Conservation (phyloP, 164 flowering plant species). For the Vitis labrusca region DNA sequence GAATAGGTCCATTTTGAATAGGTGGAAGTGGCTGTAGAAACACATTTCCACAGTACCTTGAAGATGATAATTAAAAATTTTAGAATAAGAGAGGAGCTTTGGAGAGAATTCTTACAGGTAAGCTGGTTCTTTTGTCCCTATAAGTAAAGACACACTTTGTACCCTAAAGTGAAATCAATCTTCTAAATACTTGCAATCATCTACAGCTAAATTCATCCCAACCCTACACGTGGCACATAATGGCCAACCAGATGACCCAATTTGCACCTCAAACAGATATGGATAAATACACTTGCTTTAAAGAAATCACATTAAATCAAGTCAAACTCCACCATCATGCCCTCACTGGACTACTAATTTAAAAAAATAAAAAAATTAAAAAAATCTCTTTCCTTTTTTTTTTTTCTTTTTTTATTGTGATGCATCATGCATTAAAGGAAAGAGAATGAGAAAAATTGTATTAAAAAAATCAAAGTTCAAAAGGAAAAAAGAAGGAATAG, state of each 20-base stretch:
- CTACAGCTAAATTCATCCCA: neutral
- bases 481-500: neutral
- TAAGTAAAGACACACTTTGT: conserved; percentile 15
- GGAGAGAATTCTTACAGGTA: conserved; percentile 1
- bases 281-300: neutral
- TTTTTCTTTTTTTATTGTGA: no score
- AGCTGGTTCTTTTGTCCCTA: conserved; percentile 20
- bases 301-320: neutral
- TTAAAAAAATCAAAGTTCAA: neutral
- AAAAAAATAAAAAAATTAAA: neutral
- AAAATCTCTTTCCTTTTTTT: no score
- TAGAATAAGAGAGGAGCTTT: no score
- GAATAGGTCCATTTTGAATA: no score
- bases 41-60: no score
- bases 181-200: conserved; percentile 5
- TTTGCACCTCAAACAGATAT: conserved; percentile 1
- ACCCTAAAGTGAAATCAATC: conserved; percentile 27
- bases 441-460: neutral
- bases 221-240: conserved; percentile 4
- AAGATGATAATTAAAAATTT: no score
- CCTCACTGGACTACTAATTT: neutral
- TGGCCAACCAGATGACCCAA: conserved; percentile 20
- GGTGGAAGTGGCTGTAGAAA: no score
- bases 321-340: conserved; percentile 19
- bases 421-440: neutral